Evolutionary conservation across 345 rosid genomes (phyloP).

Genomic region (Barbarea vulgaris): DNA sequence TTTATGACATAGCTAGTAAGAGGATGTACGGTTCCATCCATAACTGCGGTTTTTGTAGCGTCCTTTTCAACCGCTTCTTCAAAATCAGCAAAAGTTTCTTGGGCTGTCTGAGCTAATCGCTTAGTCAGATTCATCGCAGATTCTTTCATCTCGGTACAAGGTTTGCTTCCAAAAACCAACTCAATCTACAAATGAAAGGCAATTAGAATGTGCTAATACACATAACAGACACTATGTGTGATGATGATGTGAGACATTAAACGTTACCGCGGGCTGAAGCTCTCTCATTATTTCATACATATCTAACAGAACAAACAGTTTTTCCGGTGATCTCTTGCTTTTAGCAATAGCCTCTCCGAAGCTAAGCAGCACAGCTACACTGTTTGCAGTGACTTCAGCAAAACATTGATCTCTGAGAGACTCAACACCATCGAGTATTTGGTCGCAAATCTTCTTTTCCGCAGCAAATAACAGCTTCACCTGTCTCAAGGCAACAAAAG

Average conservation of each 20-base stretch:
- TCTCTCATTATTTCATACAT: slow-evolving; percentile 99
- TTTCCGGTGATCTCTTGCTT: slow-evolving; percentile 98
- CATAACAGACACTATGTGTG: neutral
- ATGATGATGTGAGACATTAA: slow-evolving; percentile 22
- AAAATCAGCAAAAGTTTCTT: slow-evolving; percentile 93
- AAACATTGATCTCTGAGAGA: slow-evolving; percentile 83
- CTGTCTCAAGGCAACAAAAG: slow-evolving; percentile 53
- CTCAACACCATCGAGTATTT: slow-evolving; percentile 71
- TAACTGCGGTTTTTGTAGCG: slow-evolving; percentile 94
- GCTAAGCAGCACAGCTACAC: slow-evolving; percentile 83
- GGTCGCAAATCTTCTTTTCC: slow-evolving; percentile 88
- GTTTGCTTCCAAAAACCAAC: slow-evolving; percentile 60
- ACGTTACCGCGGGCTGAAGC: slow-evolving; percentile 81
- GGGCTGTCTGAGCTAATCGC: slow-evolving; percentile 86
- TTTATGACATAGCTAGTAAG: slow-evolving; percentile 96
- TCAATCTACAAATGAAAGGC: slow-evolving; percentile 51
- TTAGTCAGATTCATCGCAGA: slow-evolving; percentile 70
- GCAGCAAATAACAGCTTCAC: slow-evolving; percentile 84
- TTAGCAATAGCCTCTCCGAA: slow-evolving; percentile 95
- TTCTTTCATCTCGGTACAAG: slow-evolving; percentile 81
- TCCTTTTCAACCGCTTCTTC: slow-evolving; percentile 97
- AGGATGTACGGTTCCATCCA: slow-evolving; percentile 98
- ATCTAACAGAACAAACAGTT: slow-evolving; percentile 85
- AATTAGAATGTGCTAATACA: neutral
- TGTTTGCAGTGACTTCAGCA: slow-evolving; percentile 81